Conservation (phyloP, 768 basidiomycete species). For the Galerina sulciceps region DNA sequence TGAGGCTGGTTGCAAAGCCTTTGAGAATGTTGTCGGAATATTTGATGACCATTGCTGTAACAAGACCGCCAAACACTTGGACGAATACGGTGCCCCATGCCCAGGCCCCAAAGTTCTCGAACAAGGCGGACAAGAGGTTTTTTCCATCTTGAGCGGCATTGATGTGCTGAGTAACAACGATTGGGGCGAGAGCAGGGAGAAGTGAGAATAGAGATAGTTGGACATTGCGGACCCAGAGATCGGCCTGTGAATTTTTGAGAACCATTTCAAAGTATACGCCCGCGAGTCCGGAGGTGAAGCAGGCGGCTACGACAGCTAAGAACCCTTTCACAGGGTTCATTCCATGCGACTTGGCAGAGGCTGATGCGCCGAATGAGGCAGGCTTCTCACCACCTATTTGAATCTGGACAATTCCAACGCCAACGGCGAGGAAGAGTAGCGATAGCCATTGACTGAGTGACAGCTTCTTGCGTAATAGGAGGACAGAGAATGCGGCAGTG, state of each 20-base stretch:
- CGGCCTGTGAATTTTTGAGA: slow-evolving; percentile 84
- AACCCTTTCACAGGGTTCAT: slow-evolving; percentile 90
- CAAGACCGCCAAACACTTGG: slow-evolving; percentile 89
- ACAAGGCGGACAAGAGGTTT: slow-evolving; percentile 56
- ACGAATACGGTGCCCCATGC: slow-evolving; percentile 90
- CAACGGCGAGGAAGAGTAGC: slow-evolving; percentile 82
- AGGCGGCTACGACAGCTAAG: slow-evolving; percentile 86
- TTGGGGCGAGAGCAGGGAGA: slow-evolving; percentile 82
- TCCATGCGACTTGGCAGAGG: slow-evolving; percentile 40
- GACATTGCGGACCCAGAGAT: slow-evolving; percentile 96
- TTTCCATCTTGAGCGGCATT: slow-evolving; percentile 27
- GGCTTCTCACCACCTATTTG: slow-evolving; percentile 52
- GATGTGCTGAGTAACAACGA: slow-evolving; percentile 56
- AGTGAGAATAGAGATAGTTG: slow-evolving; percentile 95
- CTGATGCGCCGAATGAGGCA: slow-evolving; percentile 9
- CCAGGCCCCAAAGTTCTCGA: slow-evolving; percentile 87
- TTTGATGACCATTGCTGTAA: slow-evolving; percentile 94
- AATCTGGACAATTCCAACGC: slow-evolving; percentile 89
- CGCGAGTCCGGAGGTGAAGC: slow-evolving; percentile 94
- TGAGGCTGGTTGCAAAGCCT: slow-evolving; percentile 94
- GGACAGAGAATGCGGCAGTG: slow-evolving; percentile 87
- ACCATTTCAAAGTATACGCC: slow-evolving; percentile 99
- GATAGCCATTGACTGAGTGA: slow-evolving; percentile 82
- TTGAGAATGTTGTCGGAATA: slow-evolving; percentile 92
- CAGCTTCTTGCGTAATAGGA: slow-evolving; percentile 79